A percentile compares a stretch with the other conserved stretches of the same genome.
These are phyloP conservation scores for Cryphonectria nitschkei DNA, from an alignment of 2,329 filamentous ascomycete genomes.

Conservation along the genomic window DNA sequence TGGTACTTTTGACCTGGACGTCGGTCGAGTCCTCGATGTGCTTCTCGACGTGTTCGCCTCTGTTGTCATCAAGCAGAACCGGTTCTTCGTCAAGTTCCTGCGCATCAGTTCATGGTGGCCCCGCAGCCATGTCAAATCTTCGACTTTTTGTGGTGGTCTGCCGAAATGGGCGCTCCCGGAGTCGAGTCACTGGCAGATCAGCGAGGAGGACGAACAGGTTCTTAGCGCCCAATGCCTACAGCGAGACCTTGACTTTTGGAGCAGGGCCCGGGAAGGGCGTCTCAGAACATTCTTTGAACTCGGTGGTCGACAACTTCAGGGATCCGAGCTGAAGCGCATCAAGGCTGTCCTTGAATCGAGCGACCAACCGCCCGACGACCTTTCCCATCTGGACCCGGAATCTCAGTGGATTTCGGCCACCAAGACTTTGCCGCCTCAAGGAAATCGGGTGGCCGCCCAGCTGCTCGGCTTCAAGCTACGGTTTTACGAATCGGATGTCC, in stretches of 20 bases:
- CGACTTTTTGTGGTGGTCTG: conserved; percentile 65
- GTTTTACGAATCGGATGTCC: conserved; percentile 83
- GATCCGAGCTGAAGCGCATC: conserved; percentile 56
- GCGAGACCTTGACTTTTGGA: conserved; percentile 82
- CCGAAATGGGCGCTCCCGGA: conserved; percentile 84
- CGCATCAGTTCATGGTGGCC: conserved; percentile 98
- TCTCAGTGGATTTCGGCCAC: conserved; percentile 80
- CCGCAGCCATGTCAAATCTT: conserved; percentile 55
- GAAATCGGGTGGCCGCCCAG: conserved; percentile 91
- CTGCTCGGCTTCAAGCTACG: conserved; percentile 95
- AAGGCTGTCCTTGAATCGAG: conserved; percentile 45
- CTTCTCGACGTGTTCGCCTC: conserved; percentile 94
- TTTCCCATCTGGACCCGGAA: conserved; percentile 59
- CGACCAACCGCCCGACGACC: conserved; percentile 41
- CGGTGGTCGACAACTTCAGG: conserved; percentile 69
- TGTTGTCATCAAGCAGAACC: conserved; percentile 87
- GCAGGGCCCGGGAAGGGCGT: conserved; percentile 73
- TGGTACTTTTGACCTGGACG: conserved; percentile 95
- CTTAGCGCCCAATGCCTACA: conserved; percentile 59
- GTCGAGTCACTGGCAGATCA: conserved; percentile 64
- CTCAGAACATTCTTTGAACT: conserved; percentile 89
- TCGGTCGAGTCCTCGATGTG: conserved; percentile 91
- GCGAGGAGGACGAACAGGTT: conserved; percentile 68
- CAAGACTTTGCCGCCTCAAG: conserved; percentile 78
- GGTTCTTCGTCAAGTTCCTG: conserved; percentile 93